Conservation (phyloP, 169 alveolate species). For the Amoebophrya sp. region DNA sequence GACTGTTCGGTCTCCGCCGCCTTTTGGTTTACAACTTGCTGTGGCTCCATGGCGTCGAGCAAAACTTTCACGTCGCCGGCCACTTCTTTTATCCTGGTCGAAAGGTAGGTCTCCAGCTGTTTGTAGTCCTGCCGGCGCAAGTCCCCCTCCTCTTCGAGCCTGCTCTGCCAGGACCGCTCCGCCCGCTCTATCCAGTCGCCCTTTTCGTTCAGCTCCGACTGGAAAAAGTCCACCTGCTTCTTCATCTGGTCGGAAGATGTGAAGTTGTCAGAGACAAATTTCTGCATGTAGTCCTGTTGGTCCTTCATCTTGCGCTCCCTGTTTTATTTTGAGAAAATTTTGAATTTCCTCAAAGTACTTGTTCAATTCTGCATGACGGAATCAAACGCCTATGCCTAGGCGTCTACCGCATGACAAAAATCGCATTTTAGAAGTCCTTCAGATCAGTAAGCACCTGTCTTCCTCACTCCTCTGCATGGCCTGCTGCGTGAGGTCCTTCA, state of each 20-base stretch:
- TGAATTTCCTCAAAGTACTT: too few species aligned
- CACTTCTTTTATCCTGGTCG: not conserved
- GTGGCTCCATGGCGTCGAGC: conserved; percentile 15
- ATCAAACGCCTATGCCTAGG: too few species aligned
- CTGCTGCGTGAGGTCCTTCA: too few species aligned
- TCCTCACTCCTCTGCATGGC: too few species aligned
- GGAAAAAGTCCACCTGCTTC: not conserved
- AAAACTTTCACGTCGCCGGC: not conserved
- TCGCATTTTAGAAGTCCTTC: too few species aligned
- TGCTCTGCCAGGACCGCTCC: not conserved
- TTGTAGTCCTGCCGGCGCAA: not conserved
- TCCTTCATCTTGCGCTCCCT: not conserved
- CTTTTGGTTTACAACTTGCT: not conserved
- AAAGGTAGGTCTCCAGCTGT: not conserved
- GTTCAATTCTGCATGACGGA: too few species aligned
- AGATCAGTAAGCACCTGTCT: too few species aligned
- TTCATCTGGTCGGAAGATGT: not conserved
- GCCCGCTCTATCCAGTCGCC: not conserved
- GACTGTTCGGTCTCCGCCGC: not conserved
- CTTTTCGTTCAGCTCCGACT: not conserved
- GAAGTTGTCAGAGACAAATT: not conserved
- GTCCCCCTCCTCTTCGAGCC: not conserved
- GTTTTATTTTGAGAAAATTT: not conserved
- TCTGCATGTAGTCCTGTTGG: not conserved
- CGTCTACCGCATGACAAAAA: too few species aligned